Percentiles rank a stretch among this genome's conserved stretches.
Evolutionary conservation across 192 early-diverging fungal genomes (phyloP).

Genomic region (Kickxella alabastrina): DNA sequence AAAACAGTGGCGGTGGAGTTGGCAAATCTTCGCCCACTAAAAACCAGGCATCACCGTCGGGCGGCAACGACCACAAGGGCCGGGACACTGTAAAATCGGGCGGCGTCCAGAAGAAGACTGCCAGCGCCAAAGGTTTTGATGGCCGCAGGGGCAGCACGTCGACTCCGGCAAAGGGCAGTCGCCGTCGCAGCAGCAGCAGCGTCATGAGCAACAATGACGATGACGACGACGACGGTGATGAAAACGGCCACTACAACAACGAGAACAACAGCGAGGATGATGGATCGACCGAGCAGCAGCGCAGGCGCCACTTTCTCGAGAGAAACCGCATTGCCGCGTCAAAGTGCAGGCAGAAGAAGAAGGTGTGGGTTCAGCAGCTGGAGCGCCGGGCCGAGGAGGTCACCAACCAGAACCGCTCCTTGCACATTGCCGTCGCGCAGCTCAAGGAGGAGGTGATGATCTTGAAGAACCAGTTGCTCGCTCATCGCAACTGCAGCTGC

Average conservation of each 20-base stretch:
- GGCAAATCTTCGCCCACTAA: no score
- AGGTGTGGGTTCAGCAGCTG: conserved; percentile 82
- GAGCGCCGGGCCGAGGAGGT: conserved; percentile 61
- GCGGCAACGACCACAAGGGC: no score
- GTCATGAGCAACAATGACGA: conserved; percentile 1
- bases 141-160: neutral
- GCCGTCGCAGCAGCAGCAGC: neutral
- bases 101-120: conserved; percentile 18
- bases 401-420: conserved; percentile 46
- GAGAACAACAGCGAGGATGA: conserved; percentile 38
- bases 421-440: conserved; percentile 41
- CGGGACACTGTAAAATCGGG: conserved; percentile 14
- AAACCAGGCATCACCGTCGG: no score
- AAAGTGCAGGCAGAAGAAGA: conserved; percentile 91
- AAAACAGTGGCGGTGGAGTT: no score
- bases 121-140: neutral
- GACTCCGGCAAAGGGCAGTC: neutral
- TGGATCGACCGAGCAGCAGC: conserved; percentile 48
- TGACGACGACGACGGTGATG: conserved; percentile 3
- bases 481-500: conserved; percentile 52
- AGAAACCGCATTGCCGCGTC: conserved; percentile 83
- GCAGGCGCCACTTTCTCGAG: conserved; percentile 79
- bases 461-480: conserved; percentile 52
- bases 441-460: conserved; percentile 51
- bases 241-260: conserved; percentile 1